Conservation (phyloP, 139 green algal species). For the Eudorina sp. region DNA sequence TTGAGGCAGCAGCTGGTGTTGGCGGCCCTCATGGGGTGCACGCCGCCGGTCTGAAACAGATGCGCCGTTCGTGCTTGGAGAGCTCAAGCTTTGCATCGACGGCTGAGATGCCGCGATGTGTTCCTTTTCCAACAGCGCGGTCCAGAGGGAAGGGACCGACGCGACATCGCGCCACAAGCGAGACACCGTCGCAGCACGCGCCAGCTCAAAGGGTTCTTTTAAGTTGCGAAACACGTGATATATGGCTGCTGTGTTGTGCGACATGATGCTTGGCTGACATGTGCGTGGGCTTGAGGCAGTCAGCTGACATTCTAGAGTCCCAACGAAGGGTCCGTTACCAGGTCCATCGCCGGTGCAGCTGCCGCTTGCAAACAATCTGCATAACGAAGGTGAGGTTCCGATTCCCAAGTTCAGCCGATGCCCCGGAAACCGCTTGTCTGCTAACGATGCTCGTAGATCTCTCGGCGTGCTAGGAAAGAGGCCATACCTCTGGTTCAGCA, state of each 20-base stretch:
- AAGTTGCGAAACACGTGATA: conserved; percentile 6
- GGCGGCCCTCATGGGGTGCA: not conserved
- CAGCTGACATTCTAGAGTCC: no score
- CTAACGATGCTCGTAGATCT: no score
- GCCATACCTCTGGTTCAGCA: no score
- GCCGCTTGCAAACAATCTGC: no score
- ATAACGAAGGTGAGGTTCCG: no score
- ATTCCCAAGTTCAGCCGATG: no score
- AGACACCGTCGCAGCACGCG: conserved; percentile 9
- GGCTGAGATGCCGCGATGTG: not conserved
- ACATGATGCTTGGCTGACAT: not conserved
- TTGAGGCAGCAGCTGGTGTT: not conserved
- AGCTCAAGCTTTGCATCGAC: not conserved
- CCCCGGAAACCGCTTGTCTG: no score
- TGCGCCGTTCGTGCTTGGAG: not conserved
- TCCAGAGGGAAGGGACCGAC: not conserved
- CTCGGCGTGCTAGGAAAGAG: no score
- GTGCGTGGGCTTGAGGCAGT: no score
- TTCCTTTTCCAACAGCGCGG: not conserved
- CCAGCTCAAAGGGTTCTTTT: not conserved
- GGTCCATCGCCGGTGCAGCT: no score
- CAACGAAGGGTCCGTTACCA: no score
- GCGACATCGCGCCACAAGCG: conserved; percentile 10
- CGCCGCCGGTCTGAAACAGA: not conserved
- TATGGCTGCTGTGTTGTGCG: not conserved